Evolutionary conservation across 2,329 filamentous ascomycete species (phyloP), one percentile per base, ranked within the genome.

Genomic region (Akanthomyces muscarius): DNA sequence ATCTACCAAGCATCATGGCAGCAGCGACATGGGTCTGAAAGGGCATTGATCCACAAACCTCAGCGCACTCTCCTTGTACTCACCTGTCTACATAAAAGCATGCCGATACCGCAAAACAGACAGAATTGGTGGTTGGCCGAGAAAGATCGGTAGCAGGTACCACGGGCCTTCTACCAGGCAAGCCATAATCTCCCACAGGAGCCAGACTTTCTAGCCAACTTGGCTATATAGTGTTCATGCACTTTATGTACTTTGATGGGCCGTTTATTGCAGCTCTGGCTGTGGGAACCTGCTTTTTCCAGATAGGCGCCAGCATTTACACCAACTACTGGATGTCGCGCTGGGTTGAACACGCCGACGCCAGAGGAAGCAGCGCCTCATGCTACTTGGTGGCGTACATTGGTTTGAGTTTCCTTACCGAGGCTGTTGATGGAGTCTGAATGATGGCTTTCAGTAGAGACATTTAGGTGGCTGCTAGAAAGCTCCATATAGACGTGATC

Each of bases 401-500:
- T 50, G 78, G 75, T 3, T 48, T 78, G 18, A 74, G 42, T 10
- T 74, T 16, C 50, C 41, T 53, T 7, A 47, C 41, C 13, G 59
- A 61, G 28, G 50, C 41, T 28, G 25, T 61, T n/a, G 59, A 62
- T 16, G 59, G 38, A 1, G 30, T 62, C 5, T 28, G 38, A 53
- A 78, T 79, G 55, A 69, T 81, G 48, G 71, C 78, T 33, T 85
- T 83, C 67, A 81, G 82, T 67, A 80, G 78, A 65, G 83, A 83
- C n/a, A 79, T 80, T 10, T 86, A 83, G 84, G 73, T 75, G 16
- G 84, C 84, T 2, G 84, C 82, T 1, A 76, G 77, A 36, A 76
- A 72, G 41, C 76, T 86, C 47, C 84, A 86, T 71, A 74, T 75
- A 13, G 77, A 78, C 56, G 79, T 86, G 56, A 80, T 86, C 48